Conservation (phyloP, 352 stramenopile genomes). For the Saprolegnia diclina region DNA sequence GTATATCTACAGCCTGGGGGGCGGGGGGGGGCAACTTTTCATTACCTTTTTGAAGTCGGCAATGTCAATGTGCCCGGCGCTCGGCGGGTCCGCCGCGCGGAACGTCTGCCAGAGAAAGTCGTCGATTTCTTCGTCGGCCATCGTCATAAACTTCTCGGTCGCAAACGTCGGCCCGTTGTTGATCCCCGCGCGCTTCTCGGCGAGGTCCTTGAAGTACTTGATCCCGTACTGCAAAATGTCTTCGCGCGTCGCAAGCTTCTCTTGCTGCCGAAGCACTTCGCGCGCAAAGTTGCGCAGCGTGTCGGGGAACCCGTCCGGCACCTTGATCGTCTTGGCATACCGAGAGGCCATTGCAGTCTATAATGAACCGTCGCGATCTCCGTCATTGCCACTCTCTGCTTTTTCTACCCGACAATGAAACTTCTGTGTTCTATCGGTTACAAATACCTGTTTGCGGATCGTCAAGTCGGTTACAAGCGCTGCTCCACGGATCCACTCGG, state of each 20-base stretch:
- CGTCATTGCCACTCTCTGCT: background rate
- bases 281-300: constrained; percentile 70
- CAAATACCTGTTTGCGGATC: no score
- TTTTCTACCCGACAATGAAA: background rate
- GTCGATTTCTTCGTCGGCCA: constrained; percentile 55
- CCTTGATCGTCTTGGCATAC: constrained; percentile 74
- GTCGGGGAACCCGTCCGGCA: constrained; percentile 65
- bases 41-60: constrained; percentile 45
- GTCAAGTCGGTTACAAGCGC: no score
- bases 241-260: constrained; percentile 71
- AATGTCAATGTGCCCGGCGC: constrained; percentile 38
- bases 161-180: background rate
- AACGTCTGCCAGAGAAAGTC: constrained; percentile 41
- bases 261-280: constrained; percentile 76
- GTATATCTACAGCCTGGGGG: background rate
- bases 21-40: background rate
- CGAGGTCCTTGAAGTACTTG: constrained; percentile 65
- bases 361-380: background rate
- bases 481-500: no score
- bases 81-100: constrained; percentile 38
- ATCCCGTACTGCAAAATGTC: constrained; percentile 69
- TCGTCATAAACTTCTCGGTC: constrained; percentile 47
- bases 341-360: constrained; percentile 60
- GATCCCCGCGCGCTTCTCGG: constrained; percentile 13
- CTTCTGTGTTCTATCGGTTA: no score